Conservation (phyloP, 495 filamentous ascomycete genomes). For the Penicillium crystallinum region DNA sequence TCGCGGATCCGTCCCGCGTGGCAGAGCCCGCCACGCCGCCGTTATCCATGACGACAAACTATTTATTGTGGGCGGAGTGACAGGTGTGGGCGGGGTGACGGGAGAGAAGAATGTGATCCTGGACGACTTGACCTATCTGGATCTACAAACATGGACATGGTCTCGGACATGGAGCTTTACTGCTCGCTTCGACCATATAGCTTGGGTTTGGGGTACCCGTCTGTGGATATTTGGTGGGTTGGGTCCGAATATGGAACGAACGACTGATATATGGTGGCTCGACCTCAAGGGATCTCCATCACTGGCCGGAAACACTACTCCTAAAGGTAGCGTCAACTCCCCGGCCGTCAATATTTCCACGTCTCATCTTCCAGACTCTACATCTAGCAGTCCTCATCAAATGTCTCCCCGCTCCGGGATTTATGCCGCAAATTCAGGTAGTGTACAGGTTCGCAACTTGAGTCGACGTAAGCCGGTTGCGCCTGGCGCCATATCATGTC, state of each 20-base stretch:
- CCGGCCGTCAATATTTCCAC: slow-evolving; percentile 22
- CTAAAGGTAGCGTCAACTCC: slow-evolving; percentile 58
- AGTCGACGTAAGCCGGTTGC: slow-evolving; percentile 65
- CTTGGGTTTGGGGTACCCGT: slow-evolving; percentile 82
- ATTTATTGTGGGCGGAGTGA: slow-evolving; percentile 88
- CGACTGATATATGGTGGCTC: slow-evolving; percentile 92
- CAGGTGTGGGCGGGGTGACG: slow-evolving; percentile 81
- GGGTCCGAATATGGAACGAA: slow-evolving; percentile 91
- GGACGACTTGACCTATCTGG: slow-evolving; percentile 92
- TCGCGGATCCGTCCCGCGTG: slow-evolving; percentile 74
- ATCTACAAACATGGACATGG: slow-evolving; percentile 97
- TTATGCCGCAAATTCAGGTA: slow-evolving; percentile 85
- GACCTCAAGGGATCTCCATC: slow-evolving; percentile 85
- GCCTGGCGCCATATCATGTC: slow-evolving; percentile 81
- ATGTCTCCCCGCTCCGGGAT: slow-evolving; percentile 55
- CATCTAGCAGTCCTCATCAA: slow-evolving; percentile 37
- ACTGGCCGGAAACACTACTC: slow-evolving; percentile 62
- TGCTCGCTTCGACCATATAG: slow-evolving; percentile 86
- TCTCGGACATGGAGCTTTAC: slow-evolving; percentile 94
- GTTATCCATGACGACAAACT: slow-evolving; percentile 95
- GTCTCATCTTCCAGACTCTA: slow-evolving; percentile 42
- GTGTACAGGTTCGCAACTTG: slow-evolving; percentile 74
- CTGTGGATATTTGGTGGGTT: slow-evolving; percentile 98
- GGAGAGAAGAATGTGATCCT: slow-evolving; percentile 82
- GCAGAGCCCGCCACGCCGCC: slow-evolving; percentile 86